Evolutionary conservation across 139 green algal species (phyloP).

Genomic region (Picochlorum sp.): DNA sequence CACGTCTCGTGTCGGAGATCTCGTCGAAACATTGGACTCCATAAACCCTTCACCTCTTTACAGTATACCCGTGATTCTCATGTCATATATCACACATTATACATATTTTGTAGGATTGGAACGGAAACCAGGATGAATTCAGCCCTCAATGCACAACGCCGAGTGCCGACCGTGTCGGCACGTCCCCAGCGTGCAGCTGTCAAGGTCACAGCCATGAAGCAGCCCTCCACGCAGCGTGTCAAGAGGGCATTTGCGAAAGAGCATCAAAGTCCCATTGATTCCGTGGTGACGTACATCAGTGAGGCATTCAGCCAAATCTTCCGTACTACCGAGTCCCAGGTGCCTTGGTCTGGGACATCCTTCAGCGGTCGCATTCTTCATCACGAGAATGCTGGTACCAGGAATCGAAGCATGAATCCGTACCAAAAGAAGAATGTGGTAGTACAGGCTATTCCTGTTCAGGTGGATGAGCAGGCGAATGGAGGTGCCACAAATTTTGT

Average conservation of each 20-base stretch:
- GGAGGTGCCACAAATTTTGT: neutral
- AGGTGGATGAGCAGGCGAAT: neutral
- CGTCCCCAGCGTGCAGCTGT: too few species aligned
- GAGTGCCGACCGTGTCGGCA: too few species aligned
- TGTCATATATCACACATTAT: too few species aligned
- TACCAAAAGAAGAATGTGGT: neutral
- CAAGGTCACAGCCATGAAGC: neutral
- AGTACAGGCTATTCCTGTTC: neutral
- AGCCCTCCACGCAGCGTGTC: neutral
- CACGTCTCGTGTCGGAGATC: too few species aligned
- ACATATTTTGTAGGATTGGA: too few species aligned
- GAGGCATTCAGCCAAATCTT: slow-evolving; percentile 2
- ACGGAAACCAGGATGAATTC: too few species aligned
- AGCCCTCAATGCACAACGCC: too few species aligned
- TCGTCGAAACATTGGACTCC: too few species aligned
- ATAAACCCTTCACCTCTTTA: too few species aligned
- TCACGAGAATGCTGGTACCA: neutral
- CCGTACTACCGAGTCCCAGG: neutral
- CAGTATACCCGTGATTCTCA: too few species aligned
- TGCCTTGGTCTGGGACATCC: neutral
- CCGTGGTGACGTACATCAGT: neutral
- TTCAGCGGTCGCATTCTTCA: neutral
- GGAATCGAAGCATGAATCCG: neutral
- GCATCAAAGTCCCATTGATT: neutral
- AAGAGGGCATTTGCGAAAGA: neutral